phyloP scores from a whole-genome alignment of 768 basidiomycete species.

The Leccinum incarnatum region DNA sequence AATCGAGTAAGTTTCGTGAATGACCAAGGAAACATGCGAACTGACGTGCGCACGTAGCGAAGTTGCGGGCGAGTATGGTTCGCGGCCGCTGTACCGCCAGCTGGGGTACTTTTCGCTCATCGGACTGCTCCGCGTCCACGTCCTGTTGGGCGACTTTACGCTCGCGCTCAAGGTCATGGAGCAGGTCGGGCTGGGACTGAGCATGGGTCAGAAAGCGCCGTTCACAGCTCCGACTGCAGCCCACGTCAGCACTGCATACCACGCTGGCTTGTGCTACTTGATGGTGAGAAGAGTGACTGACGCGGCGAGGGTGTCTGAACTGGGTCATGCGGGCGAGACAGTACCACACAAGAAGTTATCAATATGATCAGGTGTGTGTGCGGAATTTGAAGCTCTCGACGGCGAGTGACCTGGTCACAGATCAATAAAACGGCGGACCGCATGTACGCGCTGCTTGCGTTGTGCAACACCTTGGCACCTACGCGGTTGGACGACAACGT shows the following conservation, averaged over 20 bases:
- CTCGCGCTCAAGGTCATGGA: constrained; percentile 95
- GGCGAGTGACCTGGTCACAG: constrained; percentile 35
- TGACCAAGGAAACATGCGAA: not conserved
- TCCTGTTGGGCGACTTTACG: constrained; percentile 92
- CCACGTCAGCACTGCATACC: constrained; percentile 93
- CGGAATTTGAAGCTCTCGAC: not conserved
- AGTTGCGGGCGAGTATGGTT: constrained; percentile 89
- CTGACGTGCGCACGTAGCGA: constrained; percentile 46
- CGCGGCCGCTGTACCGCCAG: constrained; percentile 86
- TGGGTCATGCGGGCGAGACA: constrained; percentile 96
- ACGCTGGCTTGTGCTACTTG: constrained; percentile 96
- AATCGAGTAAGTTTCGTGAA: constrained; percentile 58
- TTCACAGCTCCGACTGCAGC: constrained; percentile 95
- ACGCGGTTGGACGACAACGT: constrained; percentile 93
- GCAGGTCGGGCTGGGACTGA: constrained; percentile 86
- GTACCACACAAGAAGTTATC: constrained; percentile 94
- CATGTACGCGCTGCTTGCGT: constrained; percentile 95
- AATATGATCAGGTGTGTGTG: constrained; percentile 81
- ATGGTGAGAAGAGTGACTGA: constrained; percentile 94
- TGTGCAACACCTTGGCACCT: constrained; percentile 91
- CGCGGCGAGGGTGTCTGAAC: constrained; percentile 91
- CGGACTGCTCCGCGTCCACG: constrained; percentile 92
- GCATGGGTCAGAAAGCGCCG: constrained; percentile 90
- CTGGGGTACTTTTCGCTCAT: constrained; percentile 97
- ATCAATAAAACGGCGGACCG: constrained; percentile 97